Evolutionary conservation across 345 rosid species (phyloP).

Genomic region (Pseudoturritis turrita): DNA sequence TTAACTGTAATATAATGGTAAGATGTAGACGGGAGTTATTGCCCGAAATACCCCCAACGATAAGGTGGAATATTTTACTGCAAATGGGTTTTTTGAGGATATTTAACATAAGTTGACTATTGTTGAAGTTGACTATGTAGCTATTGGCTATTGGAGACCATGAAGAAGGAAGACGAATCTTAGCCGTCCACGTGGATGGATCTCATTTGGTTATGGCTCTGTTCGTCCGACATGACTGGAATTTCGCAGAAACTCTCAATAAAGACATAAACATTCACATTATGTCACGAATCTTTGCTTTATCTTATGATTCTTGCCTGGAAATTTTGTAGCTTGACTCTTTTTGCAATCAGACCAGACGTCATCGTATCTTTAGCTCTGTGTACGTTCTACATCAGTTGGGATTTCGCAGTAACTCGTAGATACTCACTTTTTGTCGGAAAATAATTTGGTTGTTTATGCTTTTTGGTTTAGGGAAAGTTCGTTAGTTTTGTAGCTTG

Average conservation of each 20-base stretch:
- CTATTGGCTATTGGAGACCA: not conserved
- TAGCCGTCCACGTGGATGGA: not conserved
- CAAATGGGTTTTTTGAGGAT: not conserved
- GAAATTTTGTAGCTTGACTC: not conserved
- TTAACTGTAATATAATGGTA: not conserved
- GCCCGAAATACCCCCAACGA: conserved; percentile 10
- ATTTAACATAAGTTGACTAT: not conserved
- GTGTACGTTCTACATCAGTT: not conserved
- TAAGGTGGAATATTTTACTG: not conserved
- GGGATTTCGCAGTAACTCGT: not conserved
- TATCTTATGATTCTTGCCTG: not conserved
- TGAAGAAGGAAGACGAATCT: not conserved
- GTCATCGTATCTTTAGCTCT: not conserved
- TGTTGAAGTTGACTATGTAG: not conserved
- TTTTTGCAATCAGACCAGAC: no score
- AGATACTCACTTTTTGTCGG: not conserved
- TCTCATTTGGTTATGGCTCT: not conserved
- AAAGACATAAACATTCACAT: not conserved
- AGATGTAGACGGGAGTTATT: not conserved
- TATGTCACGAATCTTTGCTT: not conserved
- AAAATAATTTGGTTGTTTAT: not conserved
- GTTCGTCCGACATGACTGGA: conserved; percentile 13
- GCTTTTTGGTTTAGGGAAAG: not conserved
- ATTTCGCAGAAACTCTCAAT: conserved; percentile 8
- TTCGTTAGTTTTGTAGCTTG: not conserved